Evolutionary conservation across 371 early-diverging fungal genomes (phyloP).

Genomic region (Mortierella sp.): DNA sequence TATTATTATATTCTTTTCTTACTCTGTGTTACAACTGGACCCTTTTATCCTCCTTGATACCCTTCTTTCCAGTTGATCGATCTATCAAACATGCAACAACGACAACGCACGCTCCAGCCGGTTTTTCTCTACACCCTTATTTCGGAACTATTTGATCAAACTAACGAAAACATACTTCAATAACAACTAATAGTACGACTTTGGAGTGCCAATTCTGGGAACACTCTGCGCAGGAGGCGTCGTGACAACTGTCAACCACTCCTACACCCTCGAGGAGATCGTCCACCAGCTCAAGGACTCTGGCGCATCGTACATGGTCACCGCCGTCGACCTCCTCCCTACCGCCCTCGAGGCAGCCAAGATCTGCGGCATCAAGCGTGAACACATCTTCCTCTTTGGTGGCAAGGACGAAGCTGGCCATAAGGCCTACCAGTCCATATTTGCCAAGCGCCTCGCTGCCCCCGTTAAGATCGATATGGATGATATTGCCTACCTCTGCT

Average conservation of each 20-base stretch:
- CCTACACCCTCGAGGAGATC: slow-evolving; percentile 82
- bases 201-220: slow-evolving; percentile 57
- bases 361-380: slow-evolving; percentile 65
- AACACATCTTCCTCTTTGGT: slow-evolving; percentile 74
- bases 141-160: background rate
- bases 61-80: background rate
- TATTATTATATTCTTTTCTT: slow-evolving; percentile 22
- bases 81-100: background rate
- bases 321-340: slow-evolving; percentile 62
- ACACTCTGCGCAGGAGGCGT: slow-evolving; percentile 71
- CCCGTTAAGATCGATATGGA: slow-evolving; percentile 56
- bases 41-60: background rate
- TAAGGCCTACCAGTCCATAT: slow-evolving; percentile 41
- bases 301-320: slow-evolving; percentile 72
- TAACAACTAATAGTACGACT: slow-evolving; percentile 34
- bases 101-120: no score
- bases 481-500: slow-evolving; percentile 85
- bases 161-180: background rate
- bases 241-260: slow-evolving; percentile 81
- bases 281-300: slow-evolving; percentile 80
- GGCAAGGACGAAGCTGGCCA: slow-evolving; percentile 46
- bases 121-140: background rate
- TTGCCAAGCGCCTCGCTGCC: slow-evolving; percentile 54
- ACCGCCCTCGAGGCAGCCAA: slow-evolving; percentile 71
- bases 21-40: background rate